Conservation (phyloP, 2,329 filamentous ascomycete genomes). For the Hymenoscyphus fraxineus region DNA sequence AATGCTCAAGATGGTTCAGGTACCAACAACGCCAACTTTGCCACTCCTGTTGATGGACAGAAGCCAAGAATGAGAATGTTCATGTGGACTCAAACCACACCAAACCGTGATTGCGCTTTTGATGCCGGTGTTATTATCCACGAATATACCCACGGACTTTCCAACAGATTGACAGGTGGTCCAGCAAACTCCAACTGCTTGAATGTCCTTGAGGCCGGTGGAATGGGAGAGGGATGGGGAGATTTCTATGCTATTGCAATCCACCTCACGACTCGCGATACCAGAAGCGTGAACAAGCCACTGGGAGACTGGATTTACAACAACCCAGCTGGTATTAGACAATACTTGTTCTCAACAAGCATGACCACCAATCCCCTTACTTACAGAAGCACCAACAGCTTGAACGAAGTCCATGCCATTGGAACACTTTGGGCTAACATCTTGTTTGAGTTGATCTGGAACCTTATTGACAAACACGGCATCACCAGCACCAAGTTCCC, state of each 20-base stretch:
- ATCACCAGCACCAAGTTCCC: conserved; percentile 44
- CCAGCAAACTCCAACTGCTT: conserved; percentile 45
- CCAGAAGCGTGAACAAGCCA: conserved; percentile 43
- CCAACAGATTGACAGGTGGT: conserved; percentile 43
- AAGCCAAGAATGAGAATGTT: conserved; percentile 56
- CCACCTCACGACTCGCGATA: conserved; percentile 45
- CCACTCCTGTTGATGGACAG: conserved; percentile 49
- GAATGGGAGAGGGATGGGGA: conserved; percentile 58
- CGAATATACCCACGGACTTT: conserved; percentile 51
- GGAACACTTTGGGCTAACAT: conserved; percentile 51
- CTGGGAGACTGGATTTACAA: conserved; percentile 50
- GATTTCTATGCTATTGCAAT: conserved; percentile 54
- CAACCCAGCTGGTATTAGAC: conserved; percentile 44
- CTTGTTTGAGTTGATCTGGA: conserved; percentile 56
- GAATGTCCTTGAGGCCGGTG: conserved; percentile 44
- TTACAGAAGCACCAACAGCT: conserved; percentile 43
- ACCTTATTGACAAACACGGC: conserved; percentile 53
- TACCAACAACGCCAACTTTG: conserved; percentile 56
- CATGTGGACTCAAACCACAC: conserved; percentile 48
- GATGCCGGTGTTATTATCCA: conserved; percentile 59
- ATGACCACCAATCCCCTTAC: conserved; percentile 47
- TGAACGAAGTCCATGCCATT: conserved; percentile 43
- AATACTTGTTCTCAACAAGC: conserved; percentile 49
- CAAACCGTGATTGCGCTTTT: conserved; percentile 40
- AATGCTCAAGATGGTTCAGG: conserved; percentile 54